phyloP scores from a whole-genome alignment of 225 moss, liverwort and hornwort species.

The Sphagnum tenellum region DNA sequence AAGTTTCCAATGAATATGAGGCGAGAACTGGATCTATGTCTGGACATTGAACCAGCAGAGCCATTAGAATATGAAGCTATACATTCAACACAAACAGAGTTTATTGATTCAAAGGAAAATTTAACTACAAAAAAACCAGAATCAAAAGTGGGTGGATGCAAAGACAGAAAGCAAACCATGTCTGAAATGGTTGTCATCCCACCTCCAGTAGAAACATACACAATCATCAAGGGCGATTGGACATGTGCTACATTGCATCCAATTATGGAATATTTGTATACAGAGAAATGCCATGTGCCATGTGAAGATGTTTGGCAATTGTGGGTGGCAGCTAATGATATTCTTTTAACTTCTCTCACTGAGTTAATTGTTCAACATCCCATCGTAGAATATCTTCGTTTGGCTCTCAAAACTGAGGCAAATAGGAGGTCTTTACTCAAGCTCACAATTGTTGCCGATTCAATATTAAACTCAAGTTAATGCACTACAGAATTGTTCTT shows the following conservation, averaged over 20 bases:
- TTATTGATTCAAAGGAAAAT: too few relatives aligned
- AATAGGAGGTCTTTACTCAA: conserved; percentile 33
- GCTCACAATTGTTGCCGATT: conserved; percentile 16
- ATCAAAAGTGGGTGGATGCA: too few relatives aligned
- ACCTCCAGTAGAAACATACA: too few relatives aligned
- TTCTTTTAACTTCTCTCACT: conserved; percentile 50
- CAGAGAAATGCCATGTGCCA: conserved; percentile 31
- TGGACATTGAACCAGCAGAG: too few relatives aligned
- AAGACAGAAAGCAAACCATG: too few relatives aligned
- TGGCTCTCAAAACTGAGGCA: conserved; percentile 45
- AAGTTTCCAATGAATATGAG: too few relatives aligned
- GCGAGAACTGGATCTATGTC: too few relatives aligned
- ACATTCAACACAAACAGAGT: too few relatives aligned
- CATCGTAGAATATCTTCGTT: conserved; percentile 31
- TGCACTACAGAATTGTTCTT: background rate
- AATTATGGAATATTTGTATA: conserved; percentile 69
- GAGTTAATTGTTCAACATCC: conserved; percentile 44
- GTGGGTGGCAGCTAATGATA: conserved; percentile 44
- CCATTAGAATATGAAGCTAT: too few relatives aligned
- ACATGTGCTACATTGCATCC: conserved; percentile 31
- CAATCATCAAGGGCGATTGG: conserved; percentile 15
- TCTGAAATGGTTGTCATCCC: too few relatives aligned
- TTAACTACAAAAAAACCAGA: too few relatives aligned
- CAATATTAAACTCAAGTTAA: conserved; percentile 9
- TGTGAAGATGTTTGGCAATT: conserved; percentile 44